Evolutionary conservation across 306 rosid genomes (phyloP), one percentile per base, ranked within the genome.

Genomic region (Comarum palustre): DNA sequence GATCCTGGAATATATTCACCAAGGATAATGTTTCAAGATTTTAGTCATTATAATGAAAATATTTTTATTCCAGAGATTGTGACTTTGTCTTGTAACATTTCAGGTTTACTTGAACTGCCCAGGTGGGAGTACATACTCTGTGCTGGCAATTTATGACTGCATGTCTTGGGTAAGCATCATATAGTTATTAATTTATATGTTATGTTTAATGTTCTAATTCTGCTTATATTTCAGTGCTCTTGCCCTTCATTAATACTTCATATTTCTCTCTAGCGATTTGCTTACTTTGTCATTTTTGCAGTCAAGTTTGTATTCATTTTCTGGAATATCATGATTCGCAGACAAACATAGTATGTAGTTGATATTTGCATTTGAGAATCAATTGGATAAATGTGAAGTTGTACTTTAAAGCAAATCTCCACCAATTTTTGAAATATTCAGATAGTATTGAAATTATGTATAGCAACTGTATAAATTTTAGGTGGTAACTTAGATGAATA

Each of bases 61-160:
- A 25, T 3, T 10, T 55, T 69, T 60, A 42, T 66, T 72, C 38
- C 38, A 17, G 17, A 32, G 22, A 20, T 68, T 54, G 34, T 72
- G 69, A n/a, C 50, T 72, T 38, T 57, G 41, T 65, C 25, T 36
- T 73, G 79, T 72, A 57, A 68, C 81, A 71, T 79, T 66, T 65
- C 87, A 94, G 97, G 74, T 94, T 71, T 94, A 94, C 81, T 67
- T 94, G 77, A 94, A 94, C 77, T 94, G 97, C 82, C 97, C 97
- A 38, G 99, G 99, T 69, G 97, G 97, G 77, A 94, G 91, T 86
- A 88, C 95, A 8, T 94, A 91, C 68, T 91, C 97, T 1, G 91
- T 94, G 51, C 74, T 94, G 82, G 99, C 97, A 82, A 85, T 94
- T 74, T 94, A 94, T 83, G 99, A 91, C 79, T 94, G 99, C 88